These are phyloP conservation scores for Excoecaria cochinchinensis DNA, from an alignment of 345 rosid species.

Conservation along the genomic window DNA sequence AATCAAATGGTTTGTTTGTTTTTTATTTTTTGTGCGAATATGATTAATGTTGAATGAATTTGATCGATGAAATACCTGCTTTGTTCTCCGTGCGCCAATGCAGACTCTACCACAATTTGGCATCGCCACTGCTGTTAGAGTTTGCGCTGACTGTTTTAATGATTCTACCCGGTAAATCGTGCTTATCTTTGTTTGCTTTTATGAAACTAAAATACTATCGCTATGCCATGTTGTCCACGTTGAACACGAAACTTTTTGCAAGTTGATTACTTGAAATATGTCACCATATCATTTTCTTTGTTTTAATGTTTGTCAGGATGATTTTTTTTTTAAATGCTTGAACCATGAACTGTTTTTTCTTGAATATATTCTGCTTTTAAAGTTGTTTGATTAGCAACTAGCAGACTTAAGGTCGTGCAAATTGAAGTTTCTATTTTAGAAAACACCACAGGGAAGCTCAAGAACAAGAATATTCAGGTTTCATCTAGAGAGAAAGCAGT, in stretches of 20 bases:
- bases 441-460: too few relatives aligned
- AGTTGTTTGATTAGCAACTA: conserved; percentile 1
- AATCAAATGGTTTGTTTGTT: conserved; percentile 53
- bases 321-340: background rate
- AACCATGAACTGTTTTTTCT: background rate
- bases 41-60: background rate
- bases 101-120: conserved; percentile 71
- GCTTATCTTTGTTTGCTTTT: background rate
- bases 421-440: too few relatives aligned
- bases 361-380: background rate
- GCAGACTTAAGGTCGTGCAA: background rate
- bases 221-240: background rate
- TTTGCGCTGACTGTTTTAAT: conserved; percentile 63
- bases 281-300: background rate
- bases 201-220: background rate
- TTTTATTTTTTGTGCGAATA: background rate
- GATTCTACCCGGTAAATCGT: conserved; percentile 42
- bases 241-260: background rate
- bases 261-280: background rate
- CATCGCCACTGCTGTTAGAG: conserved; percentile 51
- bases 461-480: too few relatives aligned
- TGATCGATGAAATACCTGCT: too few relatives aligned
- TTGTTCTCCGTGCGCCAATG: background rate
- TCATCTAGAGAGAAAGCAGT: too few relatives aligned
- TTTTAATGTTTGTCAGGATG: background rate